Conservation (phyloP, 140 eudicot species). For the Erigeron philadelphicus region DNA sequence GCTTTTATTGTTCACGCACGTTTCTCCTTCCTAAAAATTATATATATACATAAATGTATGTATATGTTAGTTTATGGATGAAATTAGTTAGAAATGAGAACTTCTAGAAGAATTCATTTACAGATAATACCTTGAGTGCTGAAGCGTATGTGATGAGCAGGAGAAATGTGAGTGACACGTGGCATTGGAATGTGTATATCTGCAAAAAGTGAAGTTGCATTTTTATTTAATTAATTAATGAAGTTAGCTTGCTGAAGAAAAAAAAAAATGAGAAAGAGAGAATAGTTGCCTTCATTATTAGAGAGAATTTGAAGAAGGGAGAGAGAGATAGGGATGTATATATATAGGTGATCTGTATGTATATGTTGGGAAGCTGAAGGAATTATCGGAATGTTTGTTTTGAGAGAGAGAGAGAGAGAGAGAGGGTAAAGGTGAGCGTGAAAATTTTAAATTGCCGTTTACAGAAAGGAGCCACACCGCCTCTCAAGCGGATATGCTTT, state of each 20-base stretch:
- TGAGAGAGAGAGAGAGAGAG: not conserved
- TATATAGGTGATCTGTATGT: slow-evolving; percentile 8
- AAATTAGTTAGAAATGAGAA: too few species aligned
- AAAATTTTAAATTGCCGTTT: too few species aligned
- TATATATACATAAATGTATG: not conserved
- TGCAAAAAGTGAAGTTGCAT: slow-evolving; percentile 8
- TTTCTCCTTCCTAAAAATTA: slow-evolving; percentile 50
- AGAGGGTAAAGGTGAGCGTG: slow-evolving; percentile 13
- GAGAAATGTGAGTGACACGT: slow-evolving; percentile 25
- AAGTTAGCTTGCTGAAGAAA: too few species aligned
- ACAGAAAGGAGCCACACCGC: too few species aligned
- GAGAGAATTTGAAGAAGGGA: slow-evolving; percentile 1
- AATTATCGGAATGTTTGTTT: slow-evolving; percentile 19
- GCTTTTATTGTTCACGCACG: slow-evolving; percentile 44
- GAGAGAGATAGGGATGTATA: not conserved
- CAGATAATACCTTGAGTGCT: slow-evolving; percentile 48
- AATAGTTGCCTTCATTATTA: slow-evolving; percentile 10
- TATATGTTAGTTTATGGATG: too few species aligned
- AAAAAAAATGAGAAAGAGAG: too few species aligned
- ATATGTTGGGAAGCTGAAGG: slow-evolving; percentile 5
- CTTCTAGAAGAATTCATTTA: not conserved
- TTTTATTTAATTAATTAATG: not conserved
- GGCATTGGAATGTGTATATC: slow-evolving; percentile 32
- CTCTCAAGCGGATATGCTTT: too few species aligned
- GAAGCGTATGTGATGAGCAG: slow-evolving; percentile 35